Evolutionary conservation across 2,329 filamentous ascomycete species (phyloP).

Genomic region (Apiospora pterosperma): DNA sequence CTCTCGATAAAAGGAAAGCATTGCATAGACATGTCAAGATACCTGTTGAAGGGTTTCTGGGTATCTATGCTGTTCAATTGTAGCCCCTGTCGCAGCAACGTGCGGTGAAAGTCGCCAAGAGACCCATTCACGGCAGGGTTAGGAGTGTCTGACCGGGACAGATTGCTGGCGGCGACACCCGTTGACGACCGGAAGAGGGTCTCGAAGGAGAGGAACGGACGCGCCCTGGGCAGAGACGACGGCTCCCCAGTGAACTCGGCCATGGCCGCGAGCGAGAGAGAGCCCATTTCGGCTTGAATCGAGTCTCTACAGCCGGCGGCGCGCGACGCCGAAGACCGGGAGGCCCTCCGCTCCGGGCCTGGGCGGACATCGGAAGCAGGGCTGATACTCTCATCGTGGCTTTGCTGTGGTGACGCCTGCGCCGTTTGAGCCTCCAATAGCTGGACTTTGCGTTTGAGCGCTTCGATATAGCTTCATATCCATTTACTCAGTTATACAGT

Average conservation of each 20-base stretch:
- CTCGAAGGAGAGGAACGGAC: background rate
- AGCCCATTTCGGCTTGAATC: slow-evolving; percentile 22
- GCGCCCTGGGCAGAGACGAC: background rate
- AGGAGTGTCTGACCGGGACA: background rate
- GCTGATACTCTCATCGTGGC: background rate
- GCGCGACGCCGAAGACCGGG: slow-evolving; percentile 8
- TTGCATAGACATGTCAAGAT: background rate
- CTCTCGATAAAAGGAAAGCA: background rate
- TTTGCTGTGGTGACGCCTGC: background rate
- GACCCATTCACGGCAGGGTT: background rate
- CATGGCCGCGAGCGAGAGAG: slow-evolving; percentile 27
- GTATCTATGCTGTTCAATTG: background rate
- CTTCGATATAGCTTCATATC: background rate
- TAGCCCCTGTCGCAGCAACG: background rate
- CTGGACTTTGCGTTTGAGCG: background rate
- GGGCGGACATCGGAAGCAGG: background rate
- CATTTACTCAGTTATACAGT: background rate
- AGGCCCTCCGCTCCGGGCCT: slow-evolving; percentile 15
- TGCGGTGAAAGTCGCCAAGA: background rate
- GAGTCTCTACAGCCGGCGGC: slow-evolving; percentile 19
- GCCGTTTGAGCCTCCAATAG: background rate
- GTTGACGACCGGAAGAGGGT: background rate
- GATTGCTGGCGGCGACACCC: background rate
- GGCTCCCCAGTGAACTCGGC: slow-evolving; percentile 19
- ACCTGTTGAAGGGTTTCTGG: background rate